Evolutionary conservation across 1,284 basidiomycete species (phyloP).

Genomic region (Athelia psychrophila): DNA sequence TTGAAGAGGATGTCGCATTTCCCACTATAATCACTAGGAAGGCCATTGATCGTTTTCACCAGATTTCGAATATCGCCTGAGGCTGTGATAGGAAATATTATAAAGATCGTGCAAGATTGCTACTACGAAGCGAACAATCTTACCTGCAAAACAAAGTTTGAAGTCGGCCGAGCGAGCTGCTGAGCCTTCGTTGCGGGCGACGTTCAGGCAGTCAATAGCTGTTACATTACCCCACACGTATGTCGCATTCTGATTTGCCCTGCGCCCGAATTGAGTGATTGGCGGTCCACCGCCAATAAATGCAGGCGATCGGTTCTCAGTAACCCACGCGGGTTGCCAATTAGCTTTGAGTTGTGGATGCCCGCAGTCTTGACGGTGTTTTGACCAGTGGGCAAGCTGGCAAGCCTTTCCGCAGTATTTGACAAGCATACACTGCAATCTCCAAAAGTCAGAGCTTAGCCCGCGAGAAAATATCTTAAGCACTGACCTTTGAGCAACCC

Average conservation of each 20-base stretch:
- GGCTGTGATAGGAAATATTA: constrained; percentile 3
- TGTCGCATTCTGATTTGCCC: no score
- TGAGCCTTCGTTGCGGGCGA: constrained; percentile 9
- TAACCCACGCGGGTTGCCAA: constrained; percentile 14
- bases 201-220: constrained; percentile 9
- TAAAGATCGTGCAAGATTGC: no score
- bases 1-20: constrained; percentile 21
- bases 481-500: no score
- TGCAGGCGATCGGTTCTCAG: constrained; percentile 8
- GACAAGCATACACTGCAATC: no score
- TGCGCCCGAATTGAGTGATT: background rate
- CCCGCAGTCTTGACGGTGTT: constrained; percentile 10
- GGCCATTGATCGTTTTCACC: constrained; percentile 21
- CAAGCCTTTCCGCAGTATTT: constrained; percentile 14
- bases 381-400: constrained; percentile 12
- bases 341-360: constrained; percentile 11
- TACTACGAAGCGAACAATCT: background rate
- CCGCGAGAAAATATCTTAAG: no score
- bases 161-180: constrained; percentile 2
- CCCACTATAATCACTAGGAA: constrained; percentile 19
- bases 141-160: constrained; percentile 13
- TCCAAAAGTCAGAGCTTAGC: no score
- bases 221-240: constrained; percentile 6
- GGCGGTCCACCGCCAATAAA: constrained; percentile 5
- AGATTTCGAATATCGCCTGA: constrained; percentile 22